Evolutionary conservation across 768 basidiomycete genomes (phyloP).

Genomic region (Mycena kentingensis): DNA sequence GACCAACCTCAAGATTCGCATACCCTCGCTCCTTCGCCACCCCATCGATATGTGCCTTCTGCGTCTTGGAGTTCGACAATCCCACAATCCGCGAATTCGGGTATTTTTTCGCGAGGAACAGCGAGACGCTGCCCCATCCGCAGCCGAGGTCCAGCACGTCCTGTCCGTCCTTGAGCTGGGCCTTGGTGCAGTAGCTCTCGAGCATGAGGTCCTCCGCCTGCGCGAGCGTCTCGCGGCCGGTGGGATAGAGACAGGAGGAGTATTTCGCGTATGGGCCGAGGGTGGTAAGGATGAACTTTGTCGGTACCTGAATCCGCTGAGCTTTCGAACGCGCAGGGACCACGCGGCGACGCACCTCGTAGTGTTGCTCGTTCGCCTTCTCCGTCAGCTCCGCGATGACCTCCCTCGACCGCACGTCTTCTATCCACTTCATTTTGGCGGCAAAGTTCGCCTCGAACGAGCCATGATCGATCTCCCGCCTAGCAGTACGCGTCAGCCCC

Average conservation of each 20-base stretch:
- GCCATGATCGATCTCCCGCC: slow-evolving; percentile 62
- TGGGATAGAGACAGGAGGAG: slow-evolving; percentile 65
- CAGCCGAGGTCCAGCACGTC: slow-evolving; percentile 72
- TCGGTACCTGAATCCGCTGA: slow-evolving; percentile 46
- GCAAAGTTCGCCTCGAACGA: slow-evolving; percentile 62
- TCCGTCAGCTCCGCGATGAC: slow-evolving; percentile 64
- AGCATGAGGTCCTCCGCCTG: slow-evolving; percentile 69
- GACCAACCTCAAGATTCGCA: slow-evolving; percentile 51
- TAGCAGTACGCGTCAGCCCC: slow-evolving; percentile 44
- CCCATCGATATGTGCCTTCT: slow-evolving; percentile 64
- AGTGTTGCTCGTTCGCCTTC: slow-evolving; percentile 77
- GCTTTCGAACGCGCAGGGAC: neutral
- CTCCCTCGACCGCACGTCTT: slow-evolving; percentile 48
- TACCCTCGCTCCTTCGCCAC: slow-evolving; percentile 50
- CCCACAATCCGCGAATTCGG: slow-evolving; percentile 63
- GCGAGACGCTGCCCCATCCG: slow-evolving; percentile 73
- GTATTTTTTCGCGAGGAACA: slow-evolving; percentile 72
- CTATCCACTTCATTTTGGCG: slow-evolving; percentile 69
- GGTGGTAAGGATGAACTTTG: slow-evolving; percentile 64
- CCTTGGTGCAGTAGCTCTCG: slow-evolving; percentile 67
- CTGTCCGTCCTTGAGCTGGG: slow-evolving; percentile 59
- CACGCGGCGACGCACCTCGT: slow-evolving; percentile 50
- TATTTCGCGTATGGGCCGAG: slow-evolving; percentile 69
- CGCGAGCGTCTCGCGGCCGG: slow-evolving; percentile 57
- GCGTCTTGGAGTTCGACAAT: slow-evolving; percentile 68